Conservation (phyloP, 179 eudicot species). For the Beta corolliflora region DNA sequence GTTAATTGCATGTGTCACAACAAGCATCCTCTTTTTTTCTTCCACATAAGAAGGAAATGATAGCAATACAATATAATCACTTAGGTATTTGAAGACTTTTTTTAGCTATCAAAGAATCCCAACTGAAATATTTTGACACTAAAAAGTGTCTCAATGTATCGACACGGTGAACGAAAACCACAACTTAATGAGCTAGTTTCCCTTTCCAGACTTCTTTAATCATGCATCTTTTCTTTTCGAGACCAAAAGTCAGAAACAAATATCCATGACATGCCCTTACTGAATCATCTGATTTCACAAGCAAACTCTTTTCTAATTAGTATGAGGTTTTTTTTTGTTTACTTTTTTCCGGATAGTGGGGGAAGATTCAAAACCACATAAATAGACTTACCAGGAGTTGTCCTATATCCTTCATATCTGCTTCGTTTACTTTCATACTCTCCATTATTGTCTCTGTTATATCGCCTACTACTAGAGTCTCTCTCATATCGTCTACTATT, state of each 20-base stretch:
- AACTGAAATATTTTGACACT: too few species aligned
- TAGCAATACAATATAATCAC: too few species aligned
- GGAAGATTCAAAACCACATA: not conserved
- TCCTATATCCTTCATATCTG: conserved; percentile 57
- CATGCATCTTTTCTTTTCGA: too few species aligned
- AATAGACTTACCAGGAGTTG: conserved; percentile 68
- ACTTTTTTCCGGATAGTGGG: not conserved
- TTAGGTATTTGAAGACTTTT: too few species aligned
- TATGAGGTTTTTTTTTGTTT: not conserved
- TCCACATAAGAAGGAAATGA: too few species aligned
- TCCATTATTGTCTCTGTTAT: conserved; percentile 48
- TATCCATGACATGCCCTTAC: not conserved
- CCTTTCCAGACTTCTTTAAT: too few species aligned
- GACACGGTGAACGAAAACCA: too few species aligned
- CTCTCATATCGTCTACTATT: conserved; percentile 43
- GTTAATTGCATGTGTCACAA: too few species aligned
- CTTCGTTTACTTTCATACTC: conserved; percentile 59
- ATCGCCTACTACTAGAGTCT: conserved; percentile 40
- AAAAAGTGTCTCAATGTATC: too few species aligned
- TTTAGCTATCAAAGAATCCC: too few species aligned
- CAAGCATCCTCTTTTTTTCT: too few species aligned
- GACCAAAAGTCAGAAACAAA: not conserved
- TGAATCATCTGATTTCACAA: not conserved
- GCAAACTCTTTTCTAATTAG: not conserved
- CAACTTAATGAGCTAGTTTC: too few species aligned